Base-by-base conservation (phyloP, 306 rosid species). In the Prunus campanulata region DNA sequence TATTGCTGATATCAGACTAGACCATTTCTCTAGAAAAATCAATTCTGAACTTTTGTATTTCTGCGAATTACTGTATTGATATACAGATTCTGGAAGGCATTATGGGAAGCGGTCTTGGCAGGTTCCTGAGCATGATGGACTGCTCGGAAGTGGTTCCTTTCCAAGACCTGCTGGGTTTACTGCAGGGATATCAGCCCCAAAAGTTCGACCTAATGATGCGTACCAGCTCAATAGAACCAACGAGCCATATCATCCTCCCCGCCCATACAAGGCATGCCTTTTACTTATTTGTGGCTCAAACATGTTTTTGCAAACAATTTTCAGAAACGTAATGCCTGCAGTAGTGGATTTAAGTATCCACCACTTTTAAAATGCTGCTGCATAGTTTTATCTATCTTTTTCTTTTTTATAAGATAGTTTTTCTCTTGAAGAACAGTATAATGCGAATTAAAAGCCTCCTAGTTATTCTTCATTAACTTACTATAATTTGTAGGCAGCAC, bases 121-220 rank as follows among this genome's bases (percentile, higher is more conserved):
- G 86, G 90, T 83, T 79, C 97, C 93, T 64, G 99, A 95, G 86
- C 99, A 95, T 81, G 99, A 95, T 82, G 99, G 99, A 51, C 99
- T 95, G 84, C 92, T 95, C 16, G 99, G 99, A 29, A 95, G 99
- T 86, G 99, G 99, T 69, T 90, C 99, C 77, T 92, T 89, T 86
- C 96, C 97, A 48, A 90, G 97, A 74, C 93, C 93, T 74, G 68
- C 97, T 70, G 99, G 97, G 70, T 86, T 70, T 89, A 79, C 89
- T 2, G 81, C 96, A 39, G 97, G 92, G 57, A 62, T 74, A 71
- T 85, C 93, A 3, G 90, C 87, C 76, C 76, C 92, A 5, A 95
- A 95, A 75, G 78, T 76, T 78, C 88, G 85, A 75, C 87, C 87
- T 64, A 89, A 87, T 72, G 97, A 85, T 5, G 68, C 86, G 8